Evolutionary conservation across 257 asterid species (phyloP).

Genomic region (Nicotiana undulata): DNA sequence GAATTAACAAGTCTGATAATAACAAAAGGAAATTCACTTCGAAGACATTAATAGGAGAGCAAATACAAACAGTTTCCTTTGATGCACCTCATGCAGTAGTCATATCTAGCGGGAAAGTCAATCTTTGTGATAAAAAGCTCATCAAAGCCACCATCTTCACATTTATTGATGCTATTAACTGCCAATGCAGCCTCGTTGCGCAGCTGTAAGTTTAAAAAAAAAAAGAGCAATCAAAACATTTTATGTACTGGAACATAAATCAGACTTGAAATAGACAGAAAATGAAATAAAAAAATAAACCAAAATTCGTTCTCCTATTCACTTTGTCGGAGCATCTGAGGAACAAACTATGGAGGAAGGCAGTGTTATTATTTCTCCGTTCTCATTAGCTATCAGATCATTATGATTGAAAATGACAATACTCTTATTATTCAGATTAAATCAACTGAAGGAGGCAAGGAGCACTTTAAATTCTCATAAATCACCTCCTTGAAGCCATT

Average conservation of each 20-base stretch:
- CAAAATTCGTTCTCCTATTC: not conserved
- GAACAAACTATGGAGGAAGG: conserved; percentile 2
- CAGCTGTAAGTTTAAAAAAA: conserved; percentile 33
- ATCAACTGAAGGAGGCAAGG: not conserved
- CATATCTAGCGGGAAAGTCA: conserved; percentile 80
- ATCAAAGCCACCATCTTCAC: conserved; percentile 73
- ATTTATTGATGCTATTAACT: conserved; percentile 62
- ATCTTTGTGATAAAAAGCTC: conserved; percentile 73
- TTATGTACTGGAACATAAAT: not conserved
- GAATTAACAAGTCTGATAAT: not conserved
- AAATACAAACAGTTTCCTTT: not conserved
- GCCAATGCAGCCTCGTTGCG: conserved; percentile 67
- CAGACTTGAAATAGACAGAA: not conserved
- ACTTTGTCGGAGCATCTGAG: not conserved
- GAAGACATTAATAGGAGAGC: not conserved
- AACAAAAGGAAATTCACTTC: not conserved
- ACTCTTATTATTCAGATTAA: not conserved
- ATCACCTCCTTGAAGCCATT: conserved; percentile 86
- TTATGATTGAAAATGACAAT: not conserved
- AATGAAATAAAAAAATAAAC: not conserved
- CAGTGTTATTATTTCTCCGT: not conserved
- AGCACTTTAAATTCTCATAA: not conserved
- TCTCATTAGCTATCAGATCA: not conserved
- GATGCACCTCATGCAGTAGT: conserved; percentile 67
- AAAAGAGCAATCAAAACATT: not conserved